A percentile compares a stretch with the other conserved stretches of the same genome.
phyloP scores from a whole-genome alignment of 2,329 filamentous ascomycete species.

The Anthostomella pinea region DNA sequence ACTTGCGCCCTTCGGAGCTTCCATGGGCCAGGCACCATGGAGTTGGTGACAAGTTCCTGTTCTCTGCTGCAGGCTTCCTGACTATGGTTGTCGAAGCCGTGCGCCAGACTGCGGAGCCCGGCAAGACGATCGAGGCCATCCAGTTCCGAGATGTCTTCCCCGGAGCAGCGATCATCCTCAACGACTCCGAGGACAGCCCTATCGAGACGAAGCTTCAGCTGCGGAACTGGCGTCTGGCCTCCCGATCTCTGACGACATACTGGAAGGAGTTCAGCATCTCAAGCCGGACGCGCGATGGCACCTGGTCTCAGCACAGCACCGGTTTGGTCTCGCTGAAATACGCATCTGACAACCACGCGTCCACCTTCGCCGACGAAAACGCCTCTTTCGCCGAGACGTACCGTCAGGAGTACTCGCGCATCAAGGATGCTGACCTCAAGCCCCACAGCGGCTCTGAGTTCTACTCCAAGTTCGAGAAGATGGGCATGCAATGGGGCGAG shows the following conservation, averaged over 20 bases:
- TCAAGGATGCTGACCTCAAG: slow-evolving; percentile 13
- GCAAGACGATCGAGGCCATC: slow-evolving; percentile 26
- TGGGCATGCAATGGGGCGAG: slow-evolving; percentile 27
- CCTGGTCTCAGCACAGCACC: slow-evolving; percentile 28
- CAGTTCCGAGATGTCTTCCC: slow-evolving; percentile 32
- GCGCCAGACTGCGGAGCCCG: slow-evolving; percentile 26
- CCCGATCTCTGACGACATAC: slow-evolving; percentile 26
- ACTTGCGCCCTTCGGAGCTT: slow-evolving; percentile 33
- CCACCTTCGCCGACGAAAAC: slow-evolving; percentile 24
- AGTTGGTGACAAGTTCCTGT: slow-evolving; percentile 47
- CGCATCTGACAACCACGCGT: slow-evolving; percentile 19
- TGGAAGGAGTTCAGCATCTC: slow-evolving; percentile 28
- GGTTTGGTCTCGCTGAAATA: slow-evolving; percentile 27
- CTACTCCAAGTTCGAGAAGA: slow-evolving; percentile 26
- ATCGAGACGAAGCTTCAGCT: slow-evolving; percentile 28
- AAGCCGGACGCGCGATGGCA: slow-evolving; percentile 25
- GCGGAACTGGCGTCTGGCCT: slow-evolving; percentile 28
- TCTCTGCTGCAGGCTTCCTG: slow-evolving; percentile 41
- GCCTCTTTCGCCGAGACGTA: slow-evolving; percentile 20
- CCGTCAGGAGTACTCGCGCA: slow-evolving; percentile 23
- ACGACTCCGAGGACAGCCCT: slow-evolving; percentile 24
- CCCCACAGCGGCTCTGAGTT: slow-evolving; percentile 22
- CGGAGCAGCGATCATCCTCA: slow-evolving; percentile 22
- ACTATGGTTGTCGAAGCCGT: slow-evolving; percentile 36
- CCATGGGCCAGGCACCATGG: slow-evolving; percentile 49